Conservation (phyloP, 176 grass and related monocot species). For the Cocos nucifera region DNA sequence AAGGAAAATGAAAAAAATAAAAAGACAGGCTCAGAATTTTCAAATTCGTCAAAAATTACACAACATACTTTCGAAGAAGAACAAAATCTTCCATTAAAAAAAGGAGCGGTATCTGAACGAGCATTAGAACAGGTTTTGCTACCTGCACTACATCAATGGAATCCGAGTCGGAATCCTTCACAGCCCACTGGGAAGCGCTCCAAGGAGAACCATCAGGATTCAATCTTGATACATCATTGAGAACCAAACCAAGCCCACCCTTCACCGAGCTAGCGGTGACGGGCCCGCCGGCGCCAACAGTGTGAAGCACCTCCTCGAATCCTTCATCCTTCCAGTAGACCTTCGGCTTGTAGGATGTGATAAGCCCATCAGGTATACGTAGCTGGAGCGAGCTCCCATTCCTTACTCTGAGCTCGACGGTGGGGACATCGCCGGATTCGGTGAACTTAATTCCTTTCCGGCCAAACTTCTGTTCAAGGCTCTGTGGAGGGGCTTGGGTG, state of each 20-base stretch:
- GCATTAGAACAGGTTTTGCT: not conserved
- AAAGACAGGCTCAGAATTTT: too few relatives aligned
- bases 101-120: too few relatives aligned
- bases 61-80: too few relatives aligned
- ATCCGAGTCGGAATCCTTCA: conserved; percentile 72
- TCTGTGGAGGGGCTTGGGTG: conserved; percentile 13
- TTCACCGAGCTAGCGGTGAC: not conserved
- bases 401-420: conserved; percentile 66
- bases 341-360: conserved; percentile 90
- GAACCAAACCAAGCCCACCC: conserved; percentile 74
- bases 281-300: conserved; percentile 17
- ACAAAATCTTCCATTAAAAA: too few relatives aligned
- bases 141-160: conserved; percentile 89
- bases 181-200: conserved; percentile 41
- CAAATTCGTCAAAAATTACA: too few relatives aligned
- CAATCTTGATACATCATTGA: conserved; percentile 40
- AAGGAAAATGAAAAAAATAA: too few relatives aligned
- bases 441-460: conserved; percentile 77
- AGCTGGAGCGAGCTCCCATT: conserved; percentile 78
- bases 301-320: conserved; percentile 74
- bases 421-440: conserved; percentile 32
- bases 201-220: conserved; percentile 23
- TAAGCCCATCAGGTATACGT: conserved; percentile 56
- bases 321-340: conserved; percentile 81
- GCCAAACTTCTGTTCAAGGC: conserved; percentile 69